Conservation (phyloP, 1,139 yeast species). For the Lodderomyces beijingensis region DNA sequence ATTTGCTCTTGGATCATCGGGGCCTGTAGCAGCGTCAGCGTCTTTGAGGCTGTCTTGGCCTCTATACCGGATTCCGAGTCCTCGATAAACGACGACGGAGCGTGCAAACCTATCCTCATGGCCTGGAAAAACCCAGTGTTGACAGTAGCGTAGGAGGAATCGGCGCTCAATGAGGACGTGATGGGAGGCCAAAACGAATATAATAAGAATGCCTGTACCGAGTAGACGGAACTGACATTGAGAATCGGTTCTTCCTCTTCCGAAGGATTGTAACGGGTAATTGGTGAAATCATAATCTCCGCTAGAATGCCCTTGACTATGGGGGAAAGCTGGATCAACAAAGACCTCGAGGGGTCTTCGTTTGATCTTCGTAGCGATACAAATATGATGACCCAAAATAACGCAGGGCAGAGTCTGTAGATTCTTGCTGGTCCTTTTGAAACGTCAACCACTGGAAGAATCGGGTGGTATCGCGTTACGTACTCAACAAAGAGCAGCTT, state of each 20-base stretch:
- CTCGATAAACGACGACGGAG: conserved; percentile 26
- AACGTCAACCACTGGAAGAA: conserved; percentile 83
- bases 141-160: conserved; percentile 90
- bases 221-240: conserved; percentile 88
- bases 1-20: conserved; percentile 68
- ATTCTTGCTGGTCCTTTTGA: conserved; percentile 76
- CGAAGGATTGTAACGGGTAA: conserved; percentile 73
- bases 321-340: conserved; percentile 57
- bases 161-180: conserved; percentile 90
- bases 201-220: conserved; percentile 86
- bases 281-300: conserved; percentile 86
- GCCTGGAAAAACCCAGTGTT: conserved; percentile 93
- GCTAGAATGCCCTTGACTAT: conserved; percentile 73
- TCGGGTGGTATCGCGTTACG: conserved; percentile 71
- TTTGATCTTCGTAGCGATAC: conserved; percentile 66
- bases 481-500: conserved; percentile 65
- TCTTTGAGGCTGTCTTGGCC: not conserved
- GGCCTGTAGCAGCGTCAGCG: conserved; percentile 24
- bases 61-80: conserved; percentile 4
- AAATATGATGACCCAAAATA: conserved; percentile 92
- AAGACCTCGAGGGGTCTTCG: conserved; percentile 31
- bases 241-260: conserved; percentile 74
- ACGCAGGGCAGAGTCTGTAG: conserved; percentile 73
- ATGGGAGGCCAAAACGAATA: conserved; percentile 96
- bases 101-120: conserved; percentile 82